Percentiles rank a stretch among this genome's conserved stretches.
phyloP scores from a whole-genome alignment of 208 protist species.

The Crithidia bombi region DNA sequence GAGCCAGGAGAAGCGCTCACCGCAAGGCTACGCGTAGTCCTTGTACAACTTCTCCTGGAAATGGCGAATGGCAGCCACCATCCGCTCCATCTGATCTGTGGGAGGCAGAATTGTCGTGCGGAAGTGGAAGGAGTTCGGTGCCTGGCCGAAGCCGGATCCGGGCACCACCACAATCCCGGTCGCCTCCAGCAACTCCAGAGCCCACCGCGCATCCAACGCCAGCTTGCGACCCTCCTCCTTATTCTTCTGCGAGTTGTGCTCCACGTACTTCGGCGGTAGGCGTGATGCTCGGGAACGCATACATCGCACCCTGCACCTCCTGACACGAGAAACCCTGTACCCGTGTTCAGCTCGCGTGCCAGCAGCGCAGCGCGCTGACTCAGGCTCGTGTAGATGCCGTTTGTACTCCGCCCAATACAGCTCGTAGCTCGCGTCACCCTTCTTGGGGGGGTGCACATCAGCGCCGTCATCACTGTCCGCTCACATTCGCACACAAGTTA shows the following conservation, averaged over 20 bases:
- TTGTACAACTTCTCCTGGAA: slow-evolving; percentile 55
- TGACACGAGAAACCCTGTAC: slow-evolving; percentile 94
- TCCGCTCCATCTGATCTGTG: slow-evolving; percentile 94
- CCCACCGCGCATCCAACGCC: slow-evolving; percentile 95
- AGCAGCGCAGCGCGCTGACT: slow-evolving; percentile 71
- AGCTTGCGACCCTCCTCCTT: slow-evolving; percentile 68
- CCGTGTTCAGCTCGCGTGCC: slow-evolving; percentile 88
- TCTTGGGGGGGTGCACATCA: slow-evolving; percentile 97
- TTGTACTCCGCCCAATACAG: slow-evolving; percentile 85
- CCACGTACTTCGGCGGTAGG: slow-evolving; percentile 85
- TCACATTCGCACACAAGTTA: slow-evolving; percentile 96
- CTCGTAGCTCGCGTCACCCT: slow-evolving; percentile 92
- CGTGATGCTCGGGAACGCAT: slow-evolving; percentile 97
- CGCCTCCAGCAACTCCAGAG: slow-evolving; percentile 94
- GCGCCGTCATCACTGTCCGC: slow-evolving; percentile 94
- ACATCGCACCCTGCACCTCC: slow-evolving; percentile 96
- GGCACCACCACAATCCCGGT: slow-evolving; percentile 97
- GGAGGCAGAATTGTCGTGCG: slow-evolving; percentile 99
- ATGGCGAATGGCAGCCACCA: slow-evolving; percentile 66
- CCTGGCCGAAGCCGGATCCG: slow-evolving; percentile 96
- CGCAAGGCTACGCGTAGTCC: background rate
- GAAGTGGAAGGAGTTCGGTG: slow-evolving; percentile 97
- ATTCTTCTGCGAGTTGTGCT: slow-evolving; percentile 63
- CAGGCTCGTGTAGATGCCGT: slow-evolving; percentile 76
- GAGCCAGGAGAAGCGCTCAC: too few relatives aligned